phyloP scores from a whole-genome alignment of 768 basidiomycete genomes.

The Termitomyces bulborhizus region DNA sequence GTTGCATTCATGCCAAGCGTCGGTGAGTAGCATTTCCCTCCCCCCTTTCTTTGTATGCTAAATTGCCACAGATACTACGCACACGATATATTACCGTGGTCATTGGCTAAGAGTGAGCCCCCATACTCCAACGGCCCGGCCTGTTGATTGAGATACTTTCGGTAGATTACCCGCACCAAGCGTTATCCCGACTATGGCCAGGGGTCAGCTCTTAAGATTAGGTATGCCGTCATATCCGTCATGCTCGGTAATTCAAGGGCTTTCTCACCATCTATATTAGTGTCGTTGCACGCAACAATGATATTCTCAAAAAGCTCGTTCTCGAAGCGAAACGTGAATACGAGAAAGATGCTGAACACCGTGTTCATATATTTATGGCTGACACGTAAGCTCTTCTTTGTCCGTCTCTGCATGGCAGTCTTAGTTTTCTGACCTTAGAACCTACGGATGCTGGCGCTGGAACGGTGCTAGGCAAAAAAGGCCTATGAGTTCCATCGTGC shows the following conservation, averaged over 20 bases:
- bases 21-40: conserved; percentile 38
- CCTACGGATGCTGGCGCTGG: conserved; percentile 80
- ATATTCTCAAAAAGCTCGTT: conserved; percentile 81
- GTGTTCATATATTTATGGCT: conserved; percentile 84
- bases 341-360: conserved; percentile 87
- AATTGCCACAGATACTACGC: conserved; percentile 60
- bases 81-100: conserved; percentile 85
- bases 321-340: conserved; percentile 85
- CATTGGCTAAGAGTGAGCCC: conserved; percentile 75
- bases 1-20: conserved; percentile 85
- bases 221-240: conserved; percentile 33
- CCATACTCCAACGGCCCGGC: conserved; percentile 6
- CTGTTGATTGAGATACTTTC: conserved; percentile 12
- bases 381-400: conserved; percentile 60
- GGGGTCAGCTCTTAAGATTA: conserved; percentile 72
- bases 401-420: neutral
- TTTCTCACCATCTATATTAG: conserved; percentile 29
- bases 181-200: conserved; percentile 74
- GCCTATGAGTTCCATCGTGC: conserved; percentile 88
- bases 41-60: conserved; percentile 3
- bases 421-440: conserved; percentile 27
- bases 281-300: conserved; percentile 84
- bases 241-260: conserved; percentile 11
- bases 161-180: conserved; percentile 74
- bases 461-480: conserved; percentile 85